Percentiles rank a stretch among this genome's conserved stretches.
Conservation (phyloP, 2,329 filamentous ascomycete genomes). For the Alternaria triticimaculans region DNA sequence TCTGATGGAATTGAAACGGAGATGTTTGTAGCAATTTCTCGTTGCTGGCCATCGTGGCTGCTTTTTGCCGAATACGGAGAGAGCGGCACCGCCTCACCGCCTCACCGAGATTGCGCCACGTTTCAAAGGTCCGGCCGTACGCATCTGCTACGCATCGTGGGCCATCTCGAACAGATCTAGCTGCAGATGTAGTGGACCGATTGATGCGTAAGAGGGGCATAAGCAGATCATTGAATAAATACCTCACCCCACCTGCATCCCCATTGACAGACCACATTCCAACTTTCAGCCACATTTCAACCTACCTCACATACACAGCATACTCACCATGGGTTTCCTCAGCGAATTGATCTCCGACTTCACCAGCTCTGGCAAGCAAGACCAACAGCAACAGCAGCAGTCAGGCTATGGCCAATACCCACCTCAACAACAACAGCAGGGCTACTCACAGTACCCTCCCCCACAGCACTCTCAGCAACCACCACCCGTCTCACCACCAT, state of each 20-base stretch:
- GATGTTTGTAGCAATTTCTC: neutral
- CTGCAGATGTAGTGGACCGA: slow-evolving; percentile 1
- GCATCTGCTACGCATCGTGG: slow-evolving; percentile 8
- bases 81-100: slow-evolving; percentile 11
- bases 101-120: slow-evolving; percentile 11
- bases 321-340: slow-evolving; percentile 29
- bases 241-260: slow-evolving; percentile 1
- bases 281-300: neutral
- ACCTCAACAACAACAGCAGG: slow-evolving; percentile 10
- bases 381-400: slow-evolving; percentile 6
- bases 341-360: slow-evolving; percentile 26
- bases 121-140: slow-evolving; percentile 9
- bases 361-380: slow-evolving; percentile 10
- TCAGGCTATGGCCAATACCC: slow-evolving; percentile 4
- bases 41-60: neutral
- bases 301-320: neutral
- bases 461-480: slow-evolving; percentile 22
- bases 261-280: neutral
- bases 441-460: slow-evolving; percentile 12
- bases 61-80: neutral
- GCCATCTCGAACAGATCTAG: slow-evolving; percentile 5
- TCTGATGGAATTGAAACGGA: neutral
- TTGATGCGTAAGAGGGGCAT: neutral
- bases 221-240: slow-evolving; percentile 14
- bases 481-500: slow-evolving; percentile 36